phyloP scores from a whole-genome alignment of 1,139 yeast species.

The Scheffersomyces insectosa region DNA sequence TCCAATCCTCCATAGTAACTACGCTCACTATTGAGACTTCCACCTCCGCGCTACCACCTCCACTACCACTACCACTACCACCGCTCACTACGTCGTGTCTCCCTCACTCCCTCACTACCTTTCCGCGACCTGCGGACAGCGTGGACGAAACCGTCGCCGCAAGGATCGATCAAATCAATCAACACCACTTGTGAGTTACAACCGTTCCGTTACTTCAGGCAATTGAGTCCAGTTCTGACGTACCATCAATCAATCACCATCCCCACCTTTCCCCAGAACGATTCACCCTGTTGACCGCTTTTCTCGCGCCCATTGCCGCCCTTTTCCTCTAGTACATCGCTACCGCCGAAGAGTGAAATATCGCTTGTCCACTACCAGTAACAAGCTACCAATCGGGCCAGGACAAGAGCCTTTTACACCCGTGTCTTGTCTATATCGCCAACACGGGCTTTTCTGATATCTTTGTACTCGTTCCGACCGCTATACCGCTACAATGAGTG shows the following conservation, averaged over 20 bases:
- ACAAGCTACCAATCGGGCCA: slow-evolving; percentile 3
- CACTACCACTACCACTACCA: too few relatives aligned
- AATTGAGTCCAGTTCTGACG: slow-evolving; percentile 1
- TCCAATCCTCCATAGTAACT: too few relatives aligned
- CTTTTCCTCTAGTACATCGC: too few relatives aligned
- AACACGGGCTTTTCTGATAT: not conserved
- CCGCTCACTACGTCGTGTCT: too few relatives aligned
- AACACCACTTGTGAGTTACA: not conserved
- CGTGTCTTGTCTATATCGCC: not conserved
- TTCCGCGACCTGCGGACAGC: not conserved
- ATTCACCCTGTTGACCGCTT: not conserved
- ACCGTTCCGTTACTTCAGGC: not conserved
- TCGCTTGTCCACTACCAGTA: not conserved
- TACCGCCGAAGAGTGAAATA: not conserved
- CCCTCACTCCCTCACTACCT: too few relatives aligned
- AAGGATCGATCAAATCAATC: not conserved
- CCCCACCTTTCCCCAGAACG: not conserved
- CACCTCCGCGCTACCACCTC: too few relatives aligned
- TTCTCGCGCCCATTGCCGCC: not conserved
- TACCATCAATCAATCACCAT: not conserved
- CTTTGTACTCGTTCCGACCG: slow-evolving; percentile 17
- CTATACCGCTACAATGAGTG: slow-evolving; percentile 28
- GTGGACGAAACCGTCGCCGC: slow-evolving; percentile 1
- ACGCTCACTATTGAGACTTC: too few relatives aligned
- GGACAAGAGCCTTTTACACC: slow-evolving; percentile 3